Evolutionary conservation across 495 filamentous ascomycete genomes (phyloP).

Genomic region (Parathielavia hyrcaniae): DNA sequence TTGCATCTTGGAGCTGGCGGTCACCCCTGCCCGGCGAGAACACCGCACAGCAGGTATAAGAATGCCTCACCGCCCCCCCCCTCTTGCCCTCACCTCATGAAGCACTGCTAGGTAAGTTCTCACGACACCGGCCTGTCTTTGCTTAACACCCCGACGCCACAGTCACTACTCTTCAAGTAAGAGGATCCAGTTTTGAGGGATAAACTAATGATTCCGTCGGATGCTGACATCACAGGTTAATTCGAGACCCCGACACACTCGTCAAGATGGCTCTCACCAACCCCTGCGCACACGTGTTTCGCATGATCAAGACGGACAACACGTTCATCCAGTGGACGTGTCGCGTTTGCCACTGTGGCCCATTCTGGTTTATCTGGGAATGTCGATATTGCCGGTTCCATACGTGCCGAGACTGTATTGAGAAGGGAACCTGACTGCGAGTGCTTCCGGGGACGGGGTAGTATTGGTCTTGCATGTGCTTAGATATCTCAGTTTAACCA

Average conservation of each 20-base stretch:
- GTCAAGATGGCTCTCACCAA: constrained; percentile 54
- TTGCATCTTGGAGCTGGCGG: too few species aligned
- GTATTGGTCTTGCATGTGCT: too few species aligned
- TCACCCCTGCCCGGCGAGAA: too few species aligned
- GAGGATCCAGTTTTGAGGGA: background rate
- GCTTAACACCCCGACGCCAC: background rate
- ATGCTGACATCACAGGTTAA: background rate
- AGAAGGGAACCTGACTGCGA: constrained; percentile 42
- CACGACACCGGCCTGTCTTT: background rate
- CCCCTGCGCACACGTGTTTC: constrained; percentile 62
- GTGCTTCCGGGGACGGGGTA: too few species aligned
- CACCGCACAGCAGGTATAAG: too few species aligned
- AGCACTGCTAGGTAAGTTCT: background rate
- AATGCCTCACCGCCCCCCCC: too few species aligned
- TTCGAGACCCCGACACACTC: background rate
- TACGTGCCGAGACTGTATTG: constrained; percentile 62
- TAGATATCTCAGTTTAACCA: too few species aligned
- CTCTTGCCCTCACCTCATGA: too few species aligned
- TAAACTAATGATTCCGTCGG: background rate
- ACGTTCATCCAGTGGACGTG: constrained; percentile 71
- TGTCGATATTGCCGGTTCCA: constrained; percentile 72
- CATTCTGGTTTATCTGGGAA: constrained; percentile 76
- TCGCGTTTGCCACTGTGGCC: constrained; percentile 66
- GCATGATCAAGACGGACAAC: constrained; percentile 69
- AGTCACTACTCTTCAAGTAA: background rate